These are phyloP conservation scores for Hippophae tibetana DNA, from an alignment of 306 rosid species.

Conservation along the genomic window DNA sequence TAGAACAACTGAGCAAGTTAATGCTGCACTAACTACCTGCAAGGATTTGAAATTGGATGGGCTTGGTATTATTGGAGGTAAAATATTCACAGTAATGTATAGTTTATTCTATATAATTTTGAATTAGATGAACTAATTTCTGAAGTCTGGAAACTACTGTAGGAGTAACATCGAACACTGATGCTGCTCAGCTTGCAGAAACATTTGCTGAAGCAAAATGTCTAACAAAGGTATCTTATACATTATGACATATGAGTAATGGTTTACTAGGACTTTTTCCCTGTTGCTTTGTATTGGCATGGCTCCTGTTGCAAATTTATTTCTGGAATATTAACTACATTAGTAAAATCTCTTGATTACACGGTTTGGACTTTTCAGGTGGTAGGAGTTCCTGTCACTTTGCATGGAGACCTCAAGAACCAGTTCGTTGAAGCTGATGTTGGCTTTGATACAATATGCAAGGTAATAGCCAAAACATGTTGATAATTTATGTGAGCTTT, in stretches of 20 bases:
- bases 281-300: too few species aligned
- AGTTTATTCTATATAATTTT: background rate
- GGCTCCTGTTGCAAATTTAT: background rate
- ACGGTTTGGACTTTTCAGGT: slow-evolving; percentile 44
- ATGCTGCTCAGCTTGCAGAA: slow-evolving; percentile 99
- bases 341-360: slow-evolving; percentile 7
- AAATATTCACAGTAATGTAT: background rate
- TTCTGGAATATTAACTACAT: background rate
- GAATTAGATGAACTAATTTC: slow-evolving; percentile 1
- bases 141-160: slow-evolving; percentile 13
- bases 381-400: slow-evolving; percentile 96
- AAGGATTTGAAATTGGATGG: slow-evolving; percentile 76
- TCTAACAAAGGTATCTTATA: slow-evolving; percentile 57
- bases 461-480: slow-evolving; percentile 44
- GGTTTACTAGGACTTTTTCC: too few species aligned
- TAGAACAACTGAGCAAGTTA: slow-evolving; percentile 88
- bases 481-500: slow-evolving; percentile 7
- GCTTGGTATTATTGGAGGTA: slow-evolving; percentile 97
- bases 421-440: slow-evolving; percentile 94
- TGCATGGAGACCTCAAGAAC: slow-evolving; percentile 95
- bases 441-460: slow-evolving; percentile 93
- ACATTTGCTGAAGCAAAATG: slow-evolving; percentile 90
- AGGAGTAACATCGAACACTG: slow-evolving; percentile 97
- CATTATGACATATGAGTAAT: background rate
- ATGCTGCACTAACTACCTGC: slow-evolving; percentile 79